phyloP scores from a whole-genome alignment of 305 asterid species.

The Solanum chacoense region DNA sequence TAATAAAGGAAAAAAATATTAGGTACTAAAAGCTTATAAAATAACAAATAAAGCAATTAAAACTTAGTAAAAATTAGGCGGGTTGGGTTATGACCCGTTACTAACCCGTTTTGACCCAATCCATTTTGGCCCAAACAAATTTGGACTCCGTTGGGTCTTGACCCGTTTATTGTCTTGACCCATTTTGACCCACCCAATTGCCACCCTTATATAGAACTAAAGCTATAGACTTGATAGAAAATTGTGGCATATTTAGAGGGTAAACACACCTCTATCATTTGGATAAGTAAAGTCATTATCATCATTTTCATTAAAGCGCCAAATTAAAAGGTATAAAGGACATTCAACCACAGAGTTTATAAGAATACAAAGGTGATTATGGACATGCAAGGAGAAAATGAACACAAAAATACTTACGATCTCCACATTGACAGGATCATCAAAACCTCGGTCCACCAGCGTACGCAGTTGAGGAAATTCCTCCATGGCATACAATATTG shows the following conservation, averaged over 20 bases:
- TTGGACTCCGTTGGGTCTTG: background rate
- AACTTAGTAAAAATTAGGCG: background rate
- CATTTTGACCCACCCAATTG: background rate
- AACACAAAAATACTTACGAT: slow-evolving; percentile 34
- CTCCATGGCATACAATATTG: slow-evolving; percentile 85
- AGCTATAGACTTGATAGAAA: background rate
- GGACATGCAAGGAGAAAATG: background rate
- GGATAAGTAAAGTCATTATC: background rate
- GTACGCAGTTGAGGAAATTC: slow-evolving; percentile 70
- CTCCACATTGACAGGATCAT: slow-evolving; percentile 59
- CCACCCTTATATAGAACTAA: background rate
- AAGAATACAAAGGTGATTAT: background rate
- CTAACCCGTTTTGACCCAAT: background rate
- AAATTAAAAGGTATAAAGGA: background rate
- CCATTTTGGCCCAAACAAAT: background rate
- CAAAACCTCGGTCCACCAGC: slow-evolving; percentile 69
- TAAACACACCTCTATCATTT: background rate
- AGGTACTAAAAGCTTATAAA: background rate
- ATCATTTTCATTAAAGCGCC: background rate
- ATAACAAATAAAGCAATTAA: background rate
- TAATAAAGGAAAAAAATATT: no score
- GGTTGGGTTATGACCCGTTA: background rate
- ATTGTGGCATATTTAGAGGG: background rate
- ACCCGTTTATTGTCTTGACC: no score
- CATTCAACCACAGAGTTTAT: background rate